Percentiles rank a stretch among this genome's conserved stretches.
phyloP scores from a whole-genome alignment of 2,329 filamentous ascomycete genomes.

The Scolecobasidium constrictum region DNA sequence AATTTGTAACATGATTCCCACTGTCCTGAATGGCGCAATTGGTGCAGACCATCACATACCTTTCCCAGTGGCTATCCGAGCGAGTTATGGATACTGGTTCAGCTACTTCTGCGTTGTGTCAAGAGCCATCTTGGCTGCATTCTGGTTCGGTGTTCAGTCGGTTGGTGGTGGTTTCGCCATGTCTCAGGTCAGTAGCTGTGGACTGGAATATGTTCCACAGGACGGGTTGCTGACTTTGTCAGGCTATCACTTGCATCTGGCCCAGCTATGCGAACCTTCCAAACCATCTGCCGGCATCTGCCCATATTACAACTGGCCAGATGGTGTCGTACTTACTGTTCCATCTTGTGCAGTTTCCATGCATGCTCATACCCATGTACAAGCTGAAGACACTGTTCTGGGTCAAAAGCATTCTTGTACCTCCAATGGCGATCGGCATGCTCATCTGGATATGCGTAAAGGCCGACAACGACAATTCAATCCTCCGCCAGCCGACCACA shows the following conservation, averaged over 20 bases:
- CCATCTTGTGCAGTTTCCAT: conserved; percentile 6
- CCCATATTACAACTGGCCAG: conserved; percentile 36
- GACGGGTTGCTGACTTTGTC: conserved; percentile 25
- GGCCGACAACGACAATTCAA: background rate
- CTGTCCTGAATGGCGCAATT: conserved; percentile 15
- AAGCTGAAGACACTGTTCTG: conserved; percentile 11
- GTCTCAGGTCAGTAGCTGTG: conserved; percentile 13
- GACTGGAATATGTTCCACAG: conserved; percentile 28
- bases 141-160: conserved; percentile 30
- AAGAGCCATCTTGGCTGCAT: conserved; percentile 28
- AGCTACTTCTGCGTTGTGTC: conserved; percentile 29
- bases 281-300: conserved; percentile 11
- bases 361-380: conserved; percentile 15
- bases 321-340: conserved; percentile 24
- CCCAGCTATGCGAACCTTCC: conserved; percentile 14
- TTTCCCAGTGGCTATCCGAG: conserved; percentile 30
- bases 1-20: conserved; percentile 17
- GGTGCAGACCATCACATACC: conserved; percentile 30
- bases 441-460: conserved; percentile 1
- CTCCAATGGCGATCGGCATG: background rate
- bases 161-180: conserved; percentile 22
- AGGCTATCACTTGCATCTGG: conserved; percentile 9
- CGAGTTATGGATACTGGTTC: conserved; percentile 31
- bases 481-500: background rate
- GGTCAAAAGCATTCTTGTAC: conserved; percentile 10